phyloP scores from a whole-genome alignment of 352 stramenopile genomes.

The Pythium guiyangense region DNA sequence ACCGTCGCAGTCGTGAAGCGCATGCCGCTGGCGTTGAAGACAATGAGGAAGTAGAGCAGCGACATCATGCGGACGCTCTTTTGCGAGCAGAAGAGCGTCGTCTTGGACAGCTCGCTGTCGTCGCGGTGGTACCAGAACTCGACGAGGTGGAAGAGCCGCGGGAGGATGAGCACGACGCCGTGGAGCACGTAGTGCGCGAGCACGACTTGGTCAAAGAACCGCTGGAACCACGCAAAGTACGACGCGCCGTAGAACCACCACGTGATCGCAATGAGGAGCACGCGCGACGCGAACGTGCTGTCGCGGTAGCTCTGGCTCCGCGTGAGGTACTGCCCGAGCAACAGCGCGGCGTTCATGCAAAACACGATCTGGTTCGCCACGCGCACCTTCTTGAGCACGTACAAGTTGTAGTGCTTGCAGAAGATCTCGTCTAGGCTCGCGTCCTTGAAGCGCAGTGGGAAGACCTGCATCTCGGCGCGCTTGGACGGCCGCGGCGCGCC shows the following conservation, averaged over 20 bases:
- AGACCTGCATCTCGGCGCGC: slow-evolving; percentile 43
- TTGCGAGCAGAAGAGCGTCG: slow-evolving; percentile 48
- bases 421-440: slow-evolving; percentile 59
- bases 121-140: slow-evolving; percentile 23
- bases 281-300: slow-evolving; percentile 37
- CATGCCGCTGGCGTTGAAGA: slow-evolving; percentile 66
- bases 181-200: slow-evolving; percentile 46
- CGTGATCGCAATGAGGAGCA: slow-evolving; percentile 32
- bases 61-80: slow-evolving; percentile 52
- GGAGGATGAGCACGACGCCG: slow-evolving; percentile 42
- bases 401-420: slow-evolving; percentile 69
- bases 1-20: slow-evolving; percentile 56
- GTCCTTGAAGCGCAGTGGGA: slow-evolving; percentile 60
- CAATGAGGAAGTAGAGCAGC: slow-evolving; percentile 48
- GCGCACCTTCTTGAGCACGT: slow-evolving; percentile 65
- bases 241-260: slow-evolving; percentile 36
- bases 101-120: slow-evolving; percentile 9
- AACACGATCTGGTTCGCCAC: slow-evolving; percentile 44
- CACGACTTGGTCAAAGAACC: slow-evolving; percentile 45
- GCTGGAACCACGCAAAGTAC: slow-evolving; percentile 37
- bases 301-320: slow-evolving; percentile 19
- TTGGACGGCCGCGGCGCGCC: slow-evolving; percentile 10
- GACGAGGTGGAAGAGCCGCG: slow-evolving; percentile 39
- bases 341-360: slow-evolving; percentile 35
- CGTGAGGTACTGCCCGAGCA: slow-evolving; percentile 45